These are phyloP conservation scores for Aquilaria yunnanensis DNA, from an alignment of 345 rosid genomes.

Conservation along the genomic window DNA sequence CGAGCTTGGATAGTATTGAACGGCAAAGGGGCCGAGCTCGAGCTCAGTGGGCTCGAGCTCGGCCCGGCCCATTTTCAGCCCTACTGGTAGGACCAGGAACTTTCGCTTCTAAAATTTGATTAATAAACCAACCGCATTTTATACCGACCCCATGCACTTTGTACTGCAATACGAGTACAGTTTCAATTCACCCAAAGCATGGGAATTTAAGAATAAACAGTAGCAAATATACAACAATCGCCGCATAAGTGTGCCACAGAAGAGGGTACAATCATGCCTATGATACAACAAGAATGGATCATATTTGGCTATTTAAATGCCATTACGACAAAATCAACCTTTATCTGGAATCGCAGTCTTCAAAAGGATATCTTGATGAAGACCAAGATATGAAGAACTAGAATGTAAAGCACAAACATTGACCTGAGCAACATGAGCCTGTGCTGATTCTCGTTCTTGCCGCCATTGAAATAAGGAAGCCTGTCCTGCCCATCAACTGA, in stretches of 20 bases:
- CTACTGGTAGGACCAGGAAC: no score
- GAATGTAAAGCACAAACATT: constrained; percentile 77
- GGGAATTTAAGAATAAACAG: no score
- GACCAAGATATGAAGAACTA: constrained; percentile 68
- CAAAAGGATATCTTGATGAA: constrained; percentile 89
- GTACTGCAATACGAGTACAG: no score
- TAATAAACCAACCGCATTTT: no score
- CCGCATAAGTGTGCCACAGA: not conserved
- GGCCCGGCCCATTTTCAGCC: no score
- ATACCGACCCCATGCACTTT: no score
- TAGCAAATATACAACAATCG: not conserved
- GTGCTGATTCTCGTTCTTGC: constrained; percentile 53
- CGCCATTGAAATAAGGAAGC: constrained; percentile 48
- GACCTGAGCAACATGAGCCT: constrained; percentile 77
- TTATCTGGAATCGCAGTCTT: constrained; percentile 23
- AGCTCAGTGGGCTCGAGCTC: no score
- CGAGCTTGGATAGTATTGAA: no score
- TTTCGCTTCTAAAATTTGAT: no score
- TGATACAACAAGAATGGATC: not conserved
- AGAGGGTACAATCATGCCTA: not conserved
- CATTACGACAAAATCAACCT: constrained; percentile 6
- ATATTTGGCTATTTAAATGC: not conserved
- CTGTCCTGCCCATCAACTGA: constrained; percentile 36
- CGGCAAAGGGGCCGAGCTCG: no score
- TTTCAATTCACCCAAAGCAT: no score